Evolutionary conservation across 345 rosid species (phyloP), one percentile per base, ranked within the genome.

Genomic region (Pistacia integerrima): DNA sequence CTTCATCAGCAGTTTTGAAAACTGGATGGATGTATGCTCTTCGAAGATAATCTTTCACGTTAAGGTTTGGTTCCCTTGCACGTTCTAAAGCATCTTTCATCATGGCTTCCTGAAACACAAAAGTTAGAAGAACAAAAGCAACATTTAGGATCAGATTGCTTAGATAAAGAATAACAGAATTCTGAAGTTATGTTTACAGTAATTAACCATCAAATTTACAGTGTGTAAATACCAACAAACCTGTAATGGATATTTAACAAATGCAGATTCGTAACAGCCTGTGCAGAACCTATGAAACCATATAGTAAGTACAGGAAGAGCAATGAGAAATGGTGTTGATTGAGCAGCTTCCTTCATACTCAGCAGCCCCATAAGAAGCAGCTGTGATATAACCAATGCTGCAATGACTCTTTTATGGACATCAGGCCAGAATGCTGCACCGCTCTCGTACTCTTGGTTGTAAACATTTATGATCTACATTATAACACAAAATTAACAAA

Each of bases 361-460:
- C 78, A 95, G 49, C 76, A 95, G 79, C 71, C 99, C 99, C 81
- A 95, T 79, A 41, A 95, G 74, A 79, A 90, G 86, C 77, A 95
- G 51, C 82, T 95, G 99, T 11, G 98, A 93, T 77, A 93, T 87
- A 54, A 93, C 64, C 85, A 95, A 76, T 56, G 92, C 98, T 2
- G 59, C 11, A 49, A 93, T 82, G 54, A 95, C 12, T 12, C 97
- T 93, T n/a, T 84, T 90, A 63, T 95, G 98, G 74, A 95, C 98
- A 72, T 87, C 97, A 4, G 99, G 99, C 99, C 99, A 95, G 80
- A 93, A 95, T 64, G 95, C 97, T 9, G 94, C 98, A 6, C 75
- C 97, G 63, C 99, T 93, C 79, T 93, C 99, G 11, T 95, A 95
- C 79, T 89, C 85, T 79, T 95, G 99, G 75, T 91, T 88, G 85